phyloP scores from a whole-genome alignment of 2,329 filamentous ascomycete genomes.

The Cercospora citrullina region DNA sequence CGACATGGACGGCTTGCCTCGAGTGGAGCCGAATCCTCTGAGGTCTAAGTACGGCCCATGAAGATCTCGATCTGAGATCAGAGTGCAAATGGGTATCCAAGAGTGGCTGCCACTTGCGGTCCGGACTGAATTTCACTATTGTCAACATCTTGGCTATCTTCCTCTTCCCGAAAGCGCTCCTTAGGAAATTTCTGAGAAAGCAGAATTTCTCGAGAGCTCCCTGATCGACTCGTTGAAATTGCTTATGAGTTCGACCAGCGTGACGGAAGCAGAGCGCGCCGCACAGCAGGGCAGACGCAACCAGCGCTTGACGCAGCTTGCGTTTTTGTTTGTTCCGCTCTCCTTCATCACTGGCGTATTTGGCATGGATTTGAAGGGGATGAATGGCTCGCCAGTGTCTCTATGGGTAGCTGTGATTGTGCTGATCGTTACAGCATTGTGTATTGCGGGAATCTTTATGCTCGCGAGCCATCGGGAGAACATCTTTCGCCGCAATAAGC shows the following conservation, averaged over 20 bases:
- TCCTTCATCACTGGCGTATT: background rate
- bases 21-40: no score
- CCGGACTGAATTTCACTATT: background rate
- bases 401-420: background rate
- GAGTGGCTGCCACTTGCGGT: background rate
- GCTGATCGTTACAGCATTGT: background rate
- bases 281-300: background rate
- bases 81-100: no score
- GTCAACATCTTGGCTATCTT: background rate
- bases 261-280: background rate
- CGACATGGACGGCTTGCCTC: no score
- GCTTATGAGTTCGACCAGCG: background rate
- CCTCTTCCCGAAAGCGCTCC: background rate
- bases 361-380: background rate
- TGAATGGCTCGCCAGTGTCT: background rate
- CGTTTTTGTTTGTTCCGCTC: background rate
- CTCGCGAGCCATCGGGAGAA: background rate
- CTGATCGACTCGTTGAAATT: background rate
- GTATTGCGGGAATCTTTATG: background rate
- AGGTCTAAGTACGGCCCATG: no score
- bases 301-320: background rate
- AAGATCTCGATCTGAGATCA: no score
- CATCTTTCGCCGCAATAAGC: background rate
- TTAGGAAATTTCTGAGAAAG: background rate
- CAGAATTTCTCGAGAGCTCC: background rate